A percentile compares a stretch with the other conserved stretches of the same genome.
Evolutionary conservation across 2,329 filamentous ascomycete genomes (phyloP).

Genomic region (Colletotrichum siamense): DNA sequence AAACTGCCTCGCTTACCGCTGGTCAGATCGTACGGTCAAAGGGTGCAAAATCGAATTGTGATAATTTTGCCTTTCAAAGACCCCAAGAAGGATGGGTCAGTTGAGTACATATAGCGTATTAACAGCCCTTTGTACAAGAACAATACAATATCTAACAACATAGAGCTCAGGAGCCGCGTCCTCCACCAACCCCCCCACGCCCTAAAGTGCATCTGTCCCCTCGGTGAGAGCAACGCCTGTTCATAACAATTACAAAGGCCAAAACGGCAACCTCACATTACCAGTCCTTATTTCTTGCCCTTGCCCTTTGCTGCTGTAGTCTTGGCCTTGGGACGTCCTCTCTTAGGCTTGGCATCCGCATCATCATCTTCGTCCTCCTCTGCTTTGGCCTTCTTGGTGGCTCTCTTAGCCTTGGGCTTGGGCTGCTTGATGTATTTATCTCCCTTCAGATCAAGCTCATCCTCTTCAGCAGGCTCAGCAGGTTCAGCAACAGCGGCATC

Average conservation of each 20-base stretch:
- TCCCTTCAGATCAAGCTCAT: constrained; percentile 84
- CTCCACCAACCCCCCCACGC: background rate
- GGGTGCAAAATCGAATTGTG: background rate
- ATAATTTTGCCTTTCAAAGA: background rate
- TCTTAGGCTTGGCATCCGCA: constrained; percentile 60
- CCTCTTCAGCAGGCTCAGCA: constrained; percentile 71
- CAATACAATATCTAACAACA: background rate
- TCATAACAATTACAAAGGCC: background rate
- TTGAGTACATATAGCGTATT: background rate
- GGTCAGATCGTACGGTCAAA: background rate
- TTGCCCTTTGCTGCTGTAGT: constrained; percentile 49
- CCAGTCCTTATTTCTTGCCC: constrained; percentile 42
- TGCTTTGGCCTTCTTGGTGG: constrained; percentile 40
- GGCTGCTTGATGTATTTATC: constrained; percentile 97
- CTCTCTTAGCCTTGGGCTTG: constrained; percentile 67
- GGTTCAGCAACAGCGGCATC: constrained; percentile 67
- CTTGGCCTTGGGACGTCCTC: constrained; percentile 48
- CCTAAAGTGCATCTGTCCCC: background rate
- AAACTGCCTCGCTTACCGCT: background rate
- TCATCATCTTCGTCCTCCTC: constrained; percentile 55
- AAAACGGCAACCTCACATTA: background rate
- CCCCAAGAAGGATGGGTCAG: background rate
- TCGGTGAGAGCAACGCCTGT: background rate
- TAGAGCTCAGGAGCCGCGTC: background rate
- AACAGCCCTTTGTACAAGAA: background rate